phyloP scores from a whole-genome alignment of 148 eudicot species.

The Rhododendron williamsianum region DNA sequence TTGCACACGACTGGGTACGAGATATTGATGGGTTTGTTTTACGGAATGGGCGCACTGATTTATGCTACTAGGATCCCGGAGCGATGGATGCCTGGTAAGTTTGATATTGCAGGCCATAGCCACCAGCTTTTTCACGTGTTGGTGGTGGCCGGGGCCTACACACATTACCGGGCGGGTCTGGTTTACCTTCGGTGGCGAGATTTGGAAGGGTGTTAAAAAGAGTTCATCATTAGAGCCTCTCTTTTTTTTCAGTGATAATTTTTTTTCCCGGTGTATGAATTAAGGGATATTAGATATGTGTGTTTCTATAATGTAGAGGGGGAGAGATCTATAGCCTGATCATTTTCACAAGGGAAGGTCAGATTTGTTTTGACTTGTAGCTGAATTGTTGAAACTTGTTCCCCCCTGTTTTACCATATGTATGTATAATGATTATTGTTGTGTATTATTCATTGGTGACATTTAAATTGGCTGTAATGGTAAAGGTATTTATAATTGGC shows the following conservation, averaged over 20 bases:
- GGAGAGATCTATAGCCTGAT: not conserved
- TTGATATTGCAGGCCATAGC: constrained; percentile 91
- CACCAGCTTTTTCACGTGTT: constrained; percentile 88
- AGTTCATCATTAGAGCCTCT: not conserved
- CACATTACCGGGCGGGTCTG: constrained; percentile 80
- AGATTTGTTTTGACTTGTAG: not conserved
- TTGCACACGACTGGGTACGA: constrained; percentile 80
- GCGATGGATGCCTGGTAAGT: constrained; percentile 95
- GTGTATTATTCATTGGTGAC: not conserved
- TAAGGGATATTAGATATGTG: not conserved
- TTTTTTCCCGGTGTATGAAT: not conserved
- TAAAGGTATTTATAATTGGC: not conserved
- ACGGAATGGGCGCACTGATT: constrained; percentile 70
- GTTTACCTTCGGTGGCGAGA: constrained; percentile 93
- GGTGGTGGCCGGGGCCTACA: constrained; percentile 89
- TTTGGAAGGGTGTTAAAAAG: constrained; percentile 57
- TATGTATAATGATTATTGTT: not conserved
- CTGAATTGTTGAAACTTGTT: not conserved
- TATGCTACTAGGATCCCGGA: constrained; percentile 82
- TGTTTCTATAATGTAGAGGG: not conserved
- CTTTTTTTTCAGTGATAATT: not conserved
- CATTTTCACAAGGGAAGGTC: not conserved
- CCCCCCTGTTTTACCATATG: not conserved
- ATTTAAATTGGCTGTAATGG: not conserved
- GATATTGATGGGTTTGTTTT: constrained; percentile 71